These are phyloP conservation scores for Cladobotryum mycophilum DNA, from an alignment of 2,329 filamentous ascomycete species.

Conservation along the genomic window DNA sequence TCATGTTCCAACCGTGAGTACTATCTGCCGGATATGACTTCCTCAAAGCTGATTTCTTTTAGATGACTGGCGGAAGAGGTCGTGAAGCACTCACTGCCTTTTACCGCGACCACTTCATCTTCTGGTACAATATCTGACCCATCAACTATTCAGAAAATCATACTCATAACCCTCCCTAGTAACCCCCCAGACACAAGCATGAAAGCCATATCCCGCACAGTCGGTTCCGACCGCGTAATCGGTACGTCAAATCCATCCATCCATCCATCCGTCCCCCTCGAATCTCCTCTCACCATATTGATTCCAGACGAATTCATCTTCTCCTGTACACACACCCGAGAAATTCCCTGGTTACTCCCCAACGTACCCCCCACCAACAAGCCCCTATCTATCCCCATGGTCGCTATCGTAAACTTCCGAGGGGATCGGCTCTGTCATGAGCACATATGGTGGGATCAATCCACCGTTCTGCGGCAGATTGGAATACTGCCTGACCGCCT, in stretches of 20 bases:
- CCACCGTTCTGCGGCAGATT: slow-evolving; percentile 50
- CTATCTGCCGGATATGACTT: too few relatives aligned
- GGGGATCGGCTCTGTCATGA: slow-evolving; percentile 59
- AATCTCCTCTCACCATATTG: background rate
- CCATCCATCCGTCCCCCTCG: background rate
- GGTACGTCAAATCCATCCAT: slow-evolving; percentile 7
- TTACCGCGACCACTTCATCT: slow-evolving; percentile 68
- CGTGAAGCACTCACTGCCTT: slow-evolving; percentile 57
- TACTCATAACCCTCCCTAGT: slow-evolving; percentile 21
- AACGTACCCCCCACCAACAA: slow-evolving; percentile 46
- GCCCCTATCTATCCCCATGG: slow-evolving; percentile 50
- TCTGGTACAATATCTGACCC: slow-evolving; percentile 21
- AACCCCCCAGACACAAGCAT: slow-evolving; percentile 61
- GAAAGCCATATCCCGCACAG: slow-evolving; percentile 61
- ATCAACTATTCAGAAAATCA: too few relatives aligned
- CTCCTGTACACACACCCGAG: slow-evolving; percentile 47
- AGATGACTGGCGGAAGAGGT: slow-evolving; percentile 62
- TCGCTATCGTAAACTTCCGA: slow-evolving; percentile 55
- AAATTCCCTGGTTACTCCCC: slow-evolving; percentile 31
- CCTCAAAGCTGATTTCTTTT: background rate
- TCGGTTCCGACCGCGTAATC: slow-evolving; percentile 63
- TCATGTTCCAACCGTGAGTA: slow-evolving; percentile 58
- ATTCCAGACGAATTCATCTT: slow-evolving; percentile 58
- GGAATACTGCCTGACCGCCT: slow-evolving; percentile 51
- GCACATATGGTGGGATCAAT: slow-evolving; percentile 62